Percentiles rank a stretch among this genome's conserved stretches.
These are phyloP conservation scores for Agapanthus africanus DNA, from an alignment of 106 monocot species.

Conservation along the genomic window DNA sequence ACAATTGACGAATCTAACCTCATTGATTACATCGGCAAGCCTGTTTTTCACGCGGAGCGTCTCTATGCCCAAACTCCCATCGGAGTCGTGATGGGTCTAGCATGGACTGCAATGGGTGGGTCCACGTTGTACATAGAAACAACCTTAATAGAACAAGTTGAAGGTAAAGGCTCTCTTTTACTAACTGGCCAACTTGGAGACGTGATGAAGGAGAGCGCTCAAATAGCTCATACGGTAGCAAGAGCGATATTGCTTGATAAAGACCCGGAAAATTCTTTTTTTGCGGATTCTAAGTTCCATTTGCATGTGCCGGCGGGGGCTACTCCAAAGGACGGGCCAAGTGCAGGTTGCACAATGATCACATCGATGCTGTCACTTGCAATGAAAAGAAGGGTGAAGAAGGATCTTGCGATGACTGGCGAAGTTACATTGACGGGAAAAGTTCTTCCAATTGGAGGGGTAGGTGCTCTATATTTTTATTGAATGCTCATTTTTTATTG, in stretches of 20 bases:
- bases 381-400: conserved; percentile 52
- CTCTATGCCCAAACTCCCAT: conserved; percentile 83
- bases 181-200: conserved; percentile 93
- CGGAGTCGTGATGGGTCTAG: conserved; percentile 95
- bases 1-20: conserved; percentile 60
- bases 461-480: conserved; percentile 18
- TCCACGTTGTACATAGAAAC: conserved; percentile 93
- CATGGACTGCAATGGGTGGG: conserved; percentile 96
- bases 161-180: conserved; percentile 72
- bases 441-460: conserved; percentile 94
- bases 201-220: conserved; percentile 97
- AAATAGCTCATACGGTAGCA: conserved; percentile 85
- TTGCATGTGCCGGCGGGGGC: conserved; percentile 90
- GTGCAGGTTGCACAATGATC: conserved; percentile 98
- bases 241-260: conserved; percentile 69
- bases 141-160: conserved; percentile 60
- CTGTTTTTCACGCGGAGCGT: conserved; percentile 87
- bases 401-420: conserved; percentile 91
- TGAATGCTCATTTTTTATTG: too few relatives aligned
- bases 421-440: conserved; percentile 85
- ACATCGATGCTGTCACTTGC: conserved; percentile 90
- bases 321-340: conserved; percentile 96
- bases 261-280: conserved; percentile 59
- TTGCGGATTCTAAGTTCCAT: conserved; percentile 82
- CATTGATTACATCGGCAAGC: conserved; percentile 77